phyloP scores from a whole-genome alignment of 305 asterid genomes.

The Ruellia speciosa region DNA sequence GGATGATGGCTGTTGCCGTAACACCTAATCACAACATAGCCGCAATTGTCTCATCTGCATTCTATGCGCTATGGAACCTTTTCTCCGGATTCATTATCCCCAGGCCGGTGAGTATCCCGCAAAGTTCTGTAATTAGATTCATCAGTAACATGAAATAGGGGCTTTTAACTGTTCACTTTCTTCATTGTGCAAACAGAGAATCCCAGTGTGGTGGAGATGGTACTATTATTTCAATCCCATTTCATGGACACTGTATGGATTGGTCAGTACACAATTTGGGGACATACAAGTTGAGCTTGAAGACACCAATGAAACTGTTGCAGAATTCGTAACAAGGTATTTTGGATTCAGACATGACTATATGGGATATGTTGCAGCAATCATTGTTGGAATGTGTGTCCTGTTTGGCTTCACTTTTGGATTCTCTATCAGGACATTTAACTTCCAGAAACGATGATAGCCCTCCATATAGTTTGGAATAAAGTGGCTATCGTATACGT shows the following conservation, averaged over 20 bases:
- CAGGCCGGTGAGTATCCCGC: conserved; percentile 36
- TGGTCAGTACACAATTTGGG: conserved; percentile 66
- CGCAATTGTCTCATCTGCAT: conserved; percentile 49
- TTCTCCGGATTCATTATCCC: conserved; percentile 84
- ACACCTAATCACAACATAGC: conserved; percentile 79
- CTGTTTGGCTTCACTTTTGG: conserved; percentile 64
- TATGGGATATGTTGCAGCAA: conserved; percentile 53
- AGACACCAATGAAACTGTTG: conserved; percentile 44
- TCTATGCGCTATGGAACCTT: conserved; percentile 71
- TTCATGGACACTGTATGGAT: conserved; percentile 72
- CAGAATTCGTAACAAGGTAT: conserved; percentile 43
- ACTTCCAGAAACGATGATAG: conserved; percentile 61
- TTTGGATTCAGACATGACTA: conserved; percentile 52
- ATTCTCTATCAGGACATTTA: conserved; percentile 55
- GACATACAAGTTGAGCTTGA: conserved; percentile 43
- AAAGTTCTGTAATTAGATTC: neutral
- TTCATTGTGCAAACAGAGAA: conserved; percentile 45
- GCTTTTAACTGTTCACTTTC: neutral
- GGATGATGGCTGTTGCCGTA: conserved; percentile 81
- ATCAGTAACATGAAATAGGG: neutral
- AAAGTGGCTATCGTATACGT: neutral
- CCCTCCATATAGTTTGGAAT: neutral
- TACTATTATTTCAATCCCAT: conserved; percentile 53
- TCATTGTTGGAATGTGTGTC: conserved; percentile 43
- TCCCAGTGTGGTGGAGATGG: conserved; percentile 97